Percentiles rank a stretch among this genome's conserved stretches.
phyloP scores from a whole-genome alignment of 148 eudicot species.

The Fallopia convolvulus region DNA sequence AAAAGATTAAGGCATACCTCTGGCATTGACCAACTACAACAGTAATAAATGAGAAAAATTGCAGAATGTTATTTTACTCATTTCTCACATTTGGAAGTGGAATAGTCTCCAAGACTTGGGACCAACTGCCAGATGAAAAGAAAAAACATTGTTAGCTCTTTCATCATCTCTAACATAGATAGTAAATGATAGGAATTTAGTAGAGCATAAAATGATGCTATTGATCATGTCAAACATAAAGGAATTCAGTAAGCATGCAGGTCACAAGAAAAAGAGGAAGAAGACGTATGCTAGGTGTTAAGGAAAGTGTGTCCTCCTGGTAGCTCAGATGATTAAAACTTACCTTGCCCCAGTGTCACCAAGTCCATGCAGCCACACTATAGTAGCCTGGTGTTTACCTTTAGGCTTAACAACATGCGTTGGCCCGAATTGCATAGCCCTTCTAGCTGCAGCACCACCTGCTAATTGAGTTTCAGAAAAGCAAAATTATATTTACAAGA shows the following conservation, averaged over 20 bases:
- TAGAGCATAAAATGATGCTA: neutral
- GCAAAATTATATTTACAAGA: neutral
- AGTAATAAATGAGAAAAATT: neutral
- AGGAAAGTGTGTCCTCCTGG: neutral
- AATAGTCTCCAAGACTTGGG: slow-evolving; percentile 83
- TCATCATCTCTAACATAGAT: neutral
- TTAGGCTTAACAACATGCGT: slow-evolving; percentile 86
- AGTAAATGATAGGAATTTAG: neutral
- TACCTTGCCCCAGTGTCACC: slow-evolving; percentile 96
- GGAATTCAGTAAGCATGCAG: neutral
- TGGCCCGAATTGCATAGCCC: slow-evolving; percentile 71
- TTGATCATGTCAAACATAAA: neutral
- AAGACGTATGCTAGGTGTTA: neutral
- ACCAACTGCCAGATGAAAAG: slow-evolving; percentile 68
- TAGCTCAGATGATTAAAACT: neutral
- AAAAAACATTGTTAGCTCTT: neutral
- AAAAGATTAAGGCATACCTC: slow-evolving; percentile 11
- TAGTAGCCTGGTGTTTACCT: slow-evolving; percentile 90
- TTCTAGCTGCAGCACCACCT: slow-evolving; percentile 60
- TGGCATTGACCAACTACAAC: slow-evolving; percentile 10
- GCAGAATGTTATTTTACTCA: neutral
- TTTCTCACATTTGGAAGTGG: slow-evolving; percentile 89
- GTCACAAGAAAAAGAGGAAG: neutral
- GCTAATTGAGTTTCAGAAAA: slow-evolving; percentile 17
- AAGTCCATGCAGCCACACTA: slow-evolving; percentile 96